phyloP scores from a whole-genome alignment of 441 rosid species.

The Iberis amara region DNA sequence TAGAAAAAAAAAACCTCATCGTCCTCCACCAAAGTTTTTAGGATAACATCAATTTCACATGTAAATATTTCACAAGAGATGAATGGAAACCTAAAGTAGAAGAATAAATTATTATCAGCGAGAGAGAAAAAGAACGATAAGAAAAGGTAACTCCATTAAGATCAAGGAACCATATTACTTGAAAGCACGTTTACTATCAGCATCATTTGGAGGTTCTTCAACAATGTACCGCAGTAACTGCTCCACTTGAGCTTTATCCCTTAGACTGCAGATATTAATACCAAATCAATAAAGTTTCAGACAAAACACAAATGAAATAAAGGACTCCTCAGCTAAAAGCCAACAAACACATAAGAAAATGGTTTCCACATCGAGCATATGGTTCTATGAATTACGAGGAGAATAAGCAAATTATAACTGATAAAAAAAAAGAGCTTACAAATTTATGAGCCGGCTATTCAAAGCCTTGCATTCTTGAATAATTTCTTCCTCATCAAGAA shows the following conservation, averaged over 20 bases:
- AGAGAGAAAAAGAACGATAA: conserved; percentile 8
- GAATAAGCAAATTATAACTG: neutral
- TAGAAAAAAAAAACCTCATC: conserved; percentile 61
- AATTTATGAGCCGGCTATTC: conserved; percentile 86
- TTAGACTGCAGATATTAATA: conserved; percentile 47
- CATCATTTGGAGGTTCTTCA: conserved; percentile 77
- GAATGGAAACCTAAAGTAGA: conserved; percentile 72
- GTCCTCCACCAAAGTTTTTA: conserved; percentile 88
- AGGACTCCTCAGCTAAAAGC: conserved; percentile 4
- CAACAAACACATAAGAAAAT: conserved; percentile 6
- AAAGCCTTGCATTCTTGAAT: conserved; percentile 98
- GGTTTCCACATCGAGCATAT: neutral
- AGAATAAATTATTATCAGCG: conserved; percentile 18
- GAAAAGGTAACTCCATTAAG: conserved; percentile 10
- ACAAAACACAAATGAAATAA: conserved; percentile 2
- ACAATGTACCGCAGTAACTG: conserved; percentile 66
- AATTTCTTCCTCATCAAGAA: conserved; percentile 93
- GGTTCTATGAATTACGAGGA: neutral
- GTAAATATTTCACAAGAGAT: conserved; percentile 94
- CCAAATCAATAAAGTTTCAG: conserved; percentile 5
- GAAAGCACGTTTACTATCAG: conserved; percentile 81
- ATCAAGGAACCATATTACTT: conserved; percentile 46
- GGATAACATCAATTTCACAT: conserved; percentile 93
- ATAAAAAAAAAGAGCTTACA: conserved; percentile 39
- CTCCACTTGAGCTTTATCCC: conserved; percentile 86